phyloP scores from a whole-genome alignment of 331 rosid species.

The Pyracantha coccinea region DNA sequence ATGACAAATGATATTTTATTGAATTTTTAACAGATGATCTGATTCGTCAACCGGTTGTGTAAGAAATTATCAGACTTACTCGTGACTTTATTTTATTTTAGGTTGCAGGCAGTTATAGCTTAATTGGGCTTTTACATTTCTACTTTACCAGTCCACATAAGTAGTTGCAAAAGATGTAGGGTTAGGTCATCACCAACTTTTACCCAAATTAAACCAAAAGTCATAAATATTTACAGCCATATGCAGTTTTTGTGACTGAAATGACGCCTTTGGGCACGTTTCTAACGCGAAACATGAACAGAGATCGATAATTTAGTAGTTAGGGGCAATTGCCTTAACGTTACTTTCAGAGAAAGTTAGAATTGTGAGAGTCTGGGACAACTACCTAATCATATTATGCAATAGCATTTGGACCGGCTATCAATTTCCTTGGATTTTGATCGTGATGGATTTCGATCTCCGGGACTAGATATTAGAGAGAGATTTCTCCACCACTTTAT shows the following conservation, averaged over 20 bases:
- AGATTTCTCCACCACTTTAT: background rate
- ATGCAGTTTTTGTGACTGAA: background rate
- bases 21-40: accelerated
- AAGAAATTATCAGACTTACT: no score
- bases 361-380: background rate
- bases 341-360: background rate
- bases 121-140: no score
- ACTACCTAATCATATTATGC: background rate
- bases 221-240: background rate
- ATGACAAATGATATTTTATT: no score
- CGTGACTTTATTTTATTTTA: no score
- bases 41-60: no score
- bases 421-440: constrained; percentile 12
- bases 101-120: no score
- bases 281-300: background rate
- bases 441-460: background rate
- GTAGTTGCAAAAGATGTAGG: background rate
- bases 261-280: constrained; percentile 2
- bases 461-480: background rate
- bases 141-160: background rate
- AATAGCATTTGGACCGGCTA: background rate
- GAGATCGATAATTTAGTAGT: background rate
- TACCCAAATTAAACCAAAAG: background rate
- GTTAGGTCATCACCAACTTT: background rate
- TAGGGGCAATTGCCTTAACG: background rate